These are phyloP conservation scores for Basidiobolus meristosporus DNA, from an alignment of 371 early-diverging fungal species.

Conservation along the genomic window DNA sequence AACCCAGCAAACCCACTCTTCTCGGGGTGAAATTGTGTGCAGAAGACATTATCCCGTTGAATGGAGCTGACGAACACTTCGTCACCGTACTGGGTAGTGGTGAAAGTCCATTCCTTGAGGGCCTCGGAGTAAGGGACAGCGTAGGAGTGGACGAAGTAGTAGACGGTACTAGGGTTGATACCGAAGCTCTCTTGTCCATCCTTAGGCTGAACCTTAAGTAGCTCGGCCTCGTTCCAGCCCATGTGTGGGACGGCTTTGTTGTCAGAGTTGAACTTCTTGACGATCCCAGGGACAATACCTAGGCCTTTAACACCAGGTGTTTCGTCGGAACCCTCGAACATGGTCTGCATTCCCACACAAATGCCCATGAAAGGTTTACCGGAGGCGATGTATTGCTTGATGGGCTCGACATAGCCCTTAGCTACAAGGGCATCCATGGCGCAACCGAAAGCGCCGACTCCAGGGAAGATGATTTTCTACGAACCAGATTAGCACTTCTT, in stretches of 20 bases:
- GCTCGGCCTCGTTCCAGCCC: constrained; percentile 75
- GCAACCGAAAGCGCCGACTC: constrained; percentile 90
- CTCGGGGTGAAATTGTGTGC: constrained; percentile 96
- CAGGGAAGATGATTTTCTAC: constrained; percentile 93
- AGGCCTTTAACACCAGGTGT: constrained; percentile 61
- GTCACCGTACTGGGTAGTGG: constrained; percentile 72
- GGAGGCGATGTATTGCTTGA: constrained; percentile 59
- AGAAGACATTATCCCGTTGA: constrained; percentile 69
- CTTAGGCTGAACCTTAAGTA: constrained; percentile 11
- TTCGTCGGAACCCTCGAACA: constrained; percentile 86
- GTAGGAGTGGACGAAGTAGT: constrained; percentile 95
- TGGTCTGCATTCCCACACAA: constrained; percentile 94
- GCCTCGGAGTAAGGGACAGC: constrained; percentile 45
- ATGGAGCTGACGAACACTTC: constrained; percentile 72
- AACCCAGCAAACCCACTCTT: constrained; percentile 87
- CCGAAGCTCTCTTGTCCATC: constrained; percentile 12
- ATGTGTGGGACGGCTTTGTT: constrained; percentile 89
- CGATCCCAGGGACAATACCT: constrained; percentile 59
- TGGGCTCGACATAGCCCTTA: constrained; percentile 60
- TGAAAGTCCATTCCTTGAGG: constrained; percentile 38
- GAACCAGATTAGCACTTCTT: not conserved
- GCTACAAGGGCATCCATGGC: constrained; percentile 64
- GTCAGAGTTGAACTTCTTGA: constrained; percentile 36
- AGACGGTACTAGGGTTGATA: constrained; percentile 27
- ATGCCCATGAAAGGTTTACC: constrained; percentile 91